Evolutionary conservation across 768 basidiomycete genomes (phyloP).

Genomic region (Leucocoprinus leucothites): DNA sequence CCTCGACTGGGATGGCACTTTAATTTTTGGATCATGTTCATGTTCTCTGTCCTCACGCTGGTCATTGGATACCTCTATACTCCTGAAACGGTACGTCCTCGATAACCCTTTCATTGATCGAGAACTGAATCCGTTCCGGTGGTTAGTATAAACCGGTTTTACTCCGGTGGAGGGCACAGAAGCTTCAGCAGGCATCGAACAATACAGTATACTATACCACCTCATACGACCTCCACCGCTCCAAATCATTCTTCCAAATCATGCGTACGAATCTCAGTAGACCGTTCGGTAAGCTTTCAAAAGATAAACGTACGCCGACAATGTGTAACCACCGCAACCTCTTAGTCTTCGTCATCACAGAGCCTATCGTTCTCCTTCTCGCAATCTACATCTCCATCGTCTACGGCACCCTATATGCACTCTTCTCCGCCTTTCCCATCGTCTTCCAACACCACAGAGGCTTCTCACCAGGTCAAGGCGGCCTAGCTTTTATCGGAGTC

Average conservation of each 20-base stretch:
- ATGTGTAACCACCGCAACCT: background rate
- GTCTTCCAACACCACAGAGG: conserved; percentile 52
- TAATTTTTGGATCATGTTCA: conserved; percentile 65
- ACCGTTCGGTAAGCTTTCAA: conserved; percentile 43
- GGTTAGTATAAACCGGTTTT: conserved; percentile 57
- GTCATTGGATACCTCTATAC: conserved; percentile 43
- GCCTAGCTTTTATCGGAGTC: conserved; percentile 63
- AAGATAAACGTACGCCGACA: background rate
- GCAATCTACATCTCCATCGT: conserved; percentile 59
- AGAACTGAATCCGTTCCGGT: background rate
- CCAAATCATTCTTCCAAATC: conserved; percentile 38
- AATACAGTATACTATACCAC: conserved; percentile 44
- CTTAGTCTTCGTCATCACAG: conserved; percentile 55
- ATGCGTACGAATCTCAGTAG: conserved; percentile 49
- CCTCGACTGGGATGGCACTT: conserved; percentile 54
- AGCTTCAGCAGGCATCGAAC: conserved; percentile 38
- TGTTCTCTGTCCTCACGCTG: conserved; percentile 44
- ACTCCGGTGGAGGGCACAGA: conserved; percentile 47
- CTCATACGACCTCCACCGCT: conserved; percentile 42
- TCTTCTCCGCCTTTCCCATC: conserved; percentile 62
- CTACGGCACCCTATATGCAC: conserved; percentile 61
- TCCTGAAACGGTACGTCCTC: conserved; percentile 51
- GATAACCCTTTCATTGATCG: background rate
- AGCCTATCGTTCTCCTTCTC: conserved; percentile 59
- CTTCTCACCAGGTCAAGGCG: conserved; percentile 51